phyloP scores from a whole-genome alignment of 2,329 filamentous ascomycete species.

The Scopulariopsis brevicaulis region DNA sequence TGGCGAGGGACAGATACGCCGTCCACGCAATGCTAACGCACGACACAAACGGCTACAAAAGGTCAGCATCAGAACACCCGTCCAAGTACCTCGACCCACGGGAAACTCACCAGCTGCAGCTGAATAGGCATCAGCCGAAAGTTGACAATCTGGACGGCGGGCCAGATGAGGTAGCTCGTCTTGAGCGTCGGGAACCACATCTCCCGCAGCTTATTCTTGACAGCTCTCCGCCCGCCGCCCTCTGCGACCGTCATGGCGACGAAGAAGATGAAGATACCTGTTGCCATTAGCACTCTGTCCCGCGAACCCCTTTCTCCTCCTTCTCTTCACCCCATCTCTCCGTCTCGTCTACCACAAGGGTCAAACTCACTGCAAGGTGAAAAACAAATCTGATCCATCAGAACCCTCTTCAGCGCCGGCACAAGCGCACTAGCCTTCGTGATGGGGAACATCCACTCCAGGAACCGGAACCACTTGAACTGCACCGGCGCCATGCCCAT shows the following conservation, averaged over 20 bases:
- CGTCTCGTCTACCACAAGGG: background rate
- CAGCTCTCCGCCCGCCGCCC: conserved; percentile 71
- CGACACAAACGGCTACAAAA: conserved; percentile 79
- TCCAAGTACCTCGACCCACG: conserved; percentile 1
- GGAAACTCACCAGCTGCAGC: conserved; percentile 75
- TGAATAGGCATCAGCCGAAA: conserved; percentile 92
- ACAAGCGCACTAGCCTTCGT: conserved; percentile 62
- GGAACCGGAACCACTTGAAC: conserved; percentile 89
- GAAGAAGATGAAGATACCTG: conserved; percentile 72
- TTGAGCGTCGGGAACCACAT: conserved; percentile 92
- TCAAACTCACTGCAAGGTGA: conserved; percentile 55
- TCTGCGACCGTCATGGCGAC: conserved; percentile 94
- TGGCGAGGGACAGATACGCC: conserved; percentile 85
- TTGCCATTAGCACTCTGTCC: background rate
- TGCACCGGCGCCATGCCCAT: conserved; percentile 94
- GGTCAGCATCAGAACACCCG: background rate
- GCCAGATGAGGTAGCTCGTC: conserved; percentile 94
- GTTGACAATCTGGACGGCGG: conserved; percentile 90
- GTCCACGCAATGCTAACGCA: conserved; percentile 96
- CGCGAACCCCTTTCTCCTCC: background rate
- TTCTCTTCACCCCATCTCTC: background rate
- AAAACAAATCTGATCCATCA: conserved; percentile 87
- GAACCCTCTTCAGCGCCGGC: conserved; percentile 81
- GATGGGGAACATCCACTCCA: conserved; percentile 74
- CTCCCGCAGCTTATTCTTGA: conserved; percentile 77